phyloP scores from a whole-genome alignment of 352 stramenopile species.

The Stramenopiles sp. region DNA sequence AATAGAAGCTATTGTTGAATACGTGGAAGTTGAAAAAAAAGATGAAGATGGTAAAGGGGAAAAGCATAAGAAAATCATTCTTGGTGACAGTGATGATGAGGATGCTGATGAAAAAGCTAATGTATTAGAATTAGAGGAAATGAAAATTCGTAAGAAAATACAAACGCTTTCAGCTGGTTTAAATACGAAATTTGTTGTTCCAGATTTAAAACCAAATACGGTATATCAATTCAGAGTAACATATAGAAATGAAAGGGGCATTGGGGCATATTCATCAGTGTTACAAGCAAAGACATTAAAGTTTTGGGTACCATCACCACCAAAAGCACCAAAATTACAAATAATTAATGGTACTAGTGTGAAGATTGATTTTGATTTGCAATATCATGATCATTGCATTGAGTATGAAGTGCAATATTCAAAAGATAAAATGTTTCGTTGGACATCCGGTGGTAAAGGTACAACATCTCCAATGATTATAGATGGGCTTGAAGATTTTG shows the following conservation, averaged over 20 bases:
- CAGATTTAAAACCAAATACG: background rate
- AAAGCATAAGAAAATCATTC: background rate
- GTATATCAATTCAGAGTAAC: background rate
- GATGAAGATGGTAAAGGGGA: background rate
- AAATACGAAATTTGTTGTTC: background rate
- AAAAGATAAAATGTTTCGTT: background rate
- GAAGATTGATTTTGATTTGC: background rate
- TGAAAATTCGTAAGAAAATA: background rate
- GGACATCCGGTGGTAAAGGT: background rate
- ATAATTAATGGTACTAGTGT: background rate
- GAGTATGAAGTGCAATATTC: slow-evolving; percentile 7
- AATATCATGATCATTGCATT: background rate
- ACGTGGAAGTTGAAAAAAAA: background rate
- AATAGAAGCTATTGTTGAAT: background rate
- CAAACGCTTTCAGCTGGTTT: background rate
- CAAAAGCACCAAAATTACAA: background rate
- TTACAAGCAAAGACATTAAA: background rate
- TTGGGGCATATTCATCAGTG: background rate
- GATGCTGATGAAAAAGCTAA: background rate
- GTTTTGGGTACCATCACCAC: slow-evolving; percentile 2
- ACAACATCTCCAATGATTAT: background rate
- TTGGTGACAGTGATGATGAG: background rate
- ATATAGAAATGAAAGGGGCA: background rate
- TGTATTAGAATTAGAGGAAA: background rate
- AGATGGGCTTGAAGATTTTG: background rate